Percentiles rank a stretch among this genome's conserved stretches.
Evolutionary conservation across 2,329 filamentous ascomycete species (phyloP).

Genomic region (Diaporthe longicolla): DNA sequence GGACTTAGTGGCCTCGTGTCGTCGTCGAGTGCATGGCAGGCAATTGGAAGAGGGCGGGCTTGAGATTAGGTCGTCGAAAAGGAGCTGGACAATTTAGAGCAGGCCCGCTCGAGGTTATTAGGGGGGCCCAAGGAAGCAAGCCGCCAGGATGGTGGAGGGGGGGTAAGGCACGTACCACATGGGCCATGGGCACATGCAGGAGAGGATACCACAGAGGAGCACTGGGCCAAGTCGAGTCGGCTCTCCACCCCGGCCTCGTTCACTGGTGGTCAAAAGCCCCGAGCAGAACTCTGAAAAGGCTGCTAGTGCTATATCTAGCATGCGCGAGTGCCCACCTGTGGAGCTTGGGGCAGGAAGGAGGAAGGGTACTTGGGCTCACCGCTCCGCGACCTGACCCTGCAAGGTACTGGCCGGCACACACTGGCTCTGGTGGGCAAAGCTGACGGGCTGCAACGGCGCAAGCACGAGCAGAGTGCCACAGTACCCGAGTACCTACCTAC

Average conservation of each 20-base stretch:
- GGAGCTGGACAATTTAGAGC: conserved; percentile 41
- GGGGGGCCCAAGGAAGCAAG: conserved; percentile 29
- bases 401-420: conserved; percentile 4
- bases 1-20: conserved; percentile 25
- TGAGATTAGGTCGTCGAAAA: conserved; percentile 39
- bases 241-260: conserved; percentile 4
- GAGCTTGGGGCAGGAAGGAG: conserved; percentile 21
- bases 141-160: conserved; percentile 14
- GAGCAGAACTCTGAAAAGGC: conserved; percentile 34
- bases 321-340: conserved; percentile 26
- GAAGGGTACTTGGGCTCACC: conserved; percentile 21
- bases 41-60: conserved; percentile 29
- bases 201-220: conserved; percentile 15
- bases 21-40: conserved; percentile 25
- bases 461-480: not conserved
- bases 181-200: conserved; percentile 13
- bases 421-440: conserved; percentile 1
- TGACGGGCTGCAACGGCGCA: conserved; percentile 1
- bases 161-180: conserved; percentile 30
- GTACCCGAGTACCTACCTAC: no score
- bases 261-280: conserved; percentile 32
- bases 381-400: conserved; percentile 24
- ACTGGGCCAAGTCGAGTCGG: conserved; percentile 20
- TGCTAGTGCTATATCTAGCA: conserved; percentile 24
- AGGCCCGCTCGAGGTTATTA: conserved; percentile 40